Percentiles rank a stretch among this genome's conserved stretches.
phyloP scores from a whole-genome alignment of 257 asterid genomes.

The Nicotiana attenuata region DNA sequence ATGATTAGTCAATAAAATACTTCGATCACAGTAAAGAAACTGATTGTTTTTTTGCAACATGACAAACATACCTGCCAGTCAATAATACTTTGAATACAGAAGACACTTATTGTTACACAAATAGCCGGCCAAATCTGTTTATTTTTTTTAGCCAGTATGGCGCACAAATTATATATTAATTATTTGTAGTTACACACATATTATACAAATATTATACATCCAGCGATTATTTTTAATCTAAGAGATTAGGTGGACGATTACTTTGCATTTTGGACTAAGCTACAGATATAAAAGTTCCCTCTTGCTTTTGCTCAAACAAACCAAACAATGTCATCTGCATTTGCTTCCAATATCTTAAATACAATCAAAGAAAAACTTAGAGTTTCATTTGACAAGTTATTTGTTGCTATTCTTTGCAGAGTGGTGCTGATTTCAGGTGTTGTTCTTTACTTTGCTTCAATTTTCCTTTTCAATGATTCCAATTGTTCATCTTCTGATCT shows the following conservation, averaged over 20 bases:
- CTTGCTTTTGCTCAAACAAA: background rate
- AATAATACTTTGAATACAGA: background rate
- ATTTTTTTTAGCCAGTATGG: no score
- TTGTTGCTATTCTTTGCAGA: conserved; percentile 9
- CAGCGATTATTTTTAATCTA: no score
- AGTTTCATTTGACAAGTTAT: conserved; percentile 1
- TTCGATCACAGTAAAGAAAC: background rate
- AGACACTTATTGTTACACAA: no score
- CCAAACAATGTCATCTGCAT: background rate
- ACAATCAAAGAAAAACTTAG: conserved; percentile 7
- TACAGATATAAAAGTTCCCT: background rate
- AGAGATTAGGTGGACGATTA: no score
- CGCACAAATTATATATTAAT: no score
- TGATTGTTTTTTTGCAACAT: background rate
- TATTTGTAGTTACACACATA: no score
- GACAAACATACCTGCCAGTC: background rate
- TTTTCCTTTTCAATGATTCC: conserved; percentile 14
- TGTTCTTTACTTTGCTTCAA: conserved; percentile 15
- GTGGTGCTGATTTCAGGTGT: conserved; percentile 19
- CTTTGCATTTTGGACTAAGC: background rate
- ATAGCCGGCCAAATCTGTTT: no score
- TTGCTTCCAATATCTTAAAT: no score
- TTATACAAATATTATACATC: no score
- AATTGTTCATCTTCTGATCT: conserved; percentile 13
- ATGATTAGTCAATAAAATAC: background rate